Evolutionary conservation across 2,329 filamentous ascomycete genomes (phyloP).

Genomic region (Xylaria arbuscula): DNA sequence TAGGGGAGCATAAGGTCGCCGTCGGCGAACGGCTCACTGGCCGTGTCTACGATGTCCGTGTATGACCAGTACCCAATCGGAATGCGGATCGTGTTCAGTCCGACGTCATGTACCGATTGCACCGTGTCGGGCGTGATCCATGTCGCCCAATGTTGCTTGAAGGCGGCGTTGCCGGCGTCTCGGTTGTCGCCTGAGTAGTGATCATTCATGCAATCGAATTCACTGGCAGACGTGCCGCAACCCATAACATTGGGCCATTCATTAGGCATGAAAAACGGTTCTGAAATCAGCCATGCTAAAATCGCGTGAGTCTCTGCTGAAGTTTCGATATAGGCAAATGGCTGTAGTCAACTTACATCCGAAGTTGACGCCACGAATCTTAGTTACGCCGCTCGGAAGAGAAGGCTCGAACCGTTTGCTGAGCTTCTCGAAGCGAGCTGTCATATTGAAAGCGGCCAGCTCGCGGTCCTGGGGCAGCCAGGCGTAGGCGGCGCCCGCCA

Average conservation of each 20-base stretch:
- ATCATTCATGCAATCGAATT: constrained; percentile 43
- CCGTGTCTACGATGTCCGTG: constrained; percentile 40
- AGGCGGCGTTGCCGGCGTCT: constrained; percentile 39
- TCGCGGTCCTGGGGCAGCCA: constrained; percentile 51
- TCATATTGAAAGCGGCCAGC: constrained; percentile 51
- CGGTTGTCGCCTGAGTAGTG: constrained; percentile 41
- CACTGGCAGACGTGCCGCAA: constrained; percentile 37
- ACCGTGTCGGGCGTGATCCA: constrained; percentile 41
- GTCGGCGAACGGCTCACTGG: constrained; percentile 44
- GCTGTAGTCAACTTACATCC: constrained; percentile 35
- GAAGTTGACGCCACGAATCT: constrained; percentile 45
- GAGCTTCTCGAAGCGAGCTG: constrained; percentile 48
- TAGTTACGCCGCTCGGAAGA: constrained; percentile 41
- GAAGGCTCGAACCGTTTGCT: constrained; percentile 50
- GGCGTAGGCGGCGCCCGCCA: constrained; percentile 42
- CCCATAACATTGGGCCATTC: constrained; percentile 43
- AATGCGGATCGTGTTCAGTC: constrained; percentile 44
- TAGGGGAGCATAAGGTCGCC: constrained; percentile 49
- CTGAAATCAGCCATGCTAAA: constrained; percentile 41
- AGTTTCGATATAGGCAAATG: neutral
- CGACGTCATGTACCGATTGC: constrained; percentile 43
- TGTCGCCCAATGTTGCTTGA: constrained; percentile 40
- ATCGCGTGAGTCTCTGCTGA: constrained; percentile 13
- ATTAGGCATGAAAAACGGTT: constrained; percentile 40
- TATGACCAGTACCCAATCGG: constrained; percentile 45